phyloP scores from a whole-genome alignment of 805 yeast species.

The Maudiozyma barnettii region DNA sequence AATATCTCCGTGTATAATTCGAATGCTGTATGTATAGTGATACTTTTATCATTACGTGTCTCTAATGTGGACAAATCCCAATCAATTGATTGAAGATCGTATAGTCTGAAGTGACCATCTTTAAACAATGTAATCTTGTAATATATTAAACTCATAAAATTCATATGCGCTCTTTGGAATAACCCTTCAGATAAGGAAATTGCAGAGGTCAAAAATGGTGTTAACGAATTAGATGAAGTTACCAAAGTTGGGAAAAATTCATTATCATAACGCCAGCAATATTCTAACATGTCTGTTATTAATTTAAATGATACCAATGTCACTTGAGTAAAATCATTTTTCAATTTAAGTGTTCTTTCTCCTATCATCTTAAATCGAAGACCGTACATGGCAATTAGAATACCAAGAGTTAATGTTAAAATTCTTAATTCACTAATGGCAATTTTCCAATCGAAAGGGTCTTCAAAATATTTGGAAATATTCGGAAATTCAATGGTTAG shows the following conservation, averaged over 20 bases:
- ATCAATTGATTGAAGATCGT: neutral
- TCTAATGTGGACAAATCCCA: neutral
- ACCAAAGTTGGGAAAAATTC: neutral
- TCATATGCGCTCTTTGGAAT: neutral
- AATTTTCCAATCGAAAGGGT: neutral
- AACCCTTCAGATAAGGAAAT: neutral
- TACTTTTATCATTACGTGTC: neutral
- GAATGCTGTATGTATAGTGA: slow-evolving; percentile 5
- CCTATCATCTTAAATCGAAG: neutral
- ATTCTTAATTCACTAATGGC: neutral
- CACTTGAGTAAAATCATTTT: neutral
- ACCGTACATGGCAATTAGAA: neutral
- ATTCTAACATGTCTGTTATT: neutral
- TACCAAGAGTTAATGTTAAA: neutral
- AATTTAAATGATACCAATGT: neutral
- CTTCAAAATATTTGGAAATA: neutral
- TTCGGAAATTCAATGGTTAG: neutral
- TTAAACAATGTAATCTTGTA: neutral
- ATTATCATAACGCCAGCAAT: neutral
- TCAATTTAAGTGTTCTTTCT: neutral
- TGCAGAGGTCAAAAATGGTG: neutral
- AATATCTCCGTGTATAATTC: slow-evolving; percentile 3
- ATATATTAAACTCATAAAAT: neutral
- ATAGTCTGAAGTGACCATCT: neutral
- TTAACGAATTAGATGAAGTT: neutral